phyloP scores from a whole-genome alignment of 371 early-diverging fungal genomes.

The Actinomucor elegans region DNA sequence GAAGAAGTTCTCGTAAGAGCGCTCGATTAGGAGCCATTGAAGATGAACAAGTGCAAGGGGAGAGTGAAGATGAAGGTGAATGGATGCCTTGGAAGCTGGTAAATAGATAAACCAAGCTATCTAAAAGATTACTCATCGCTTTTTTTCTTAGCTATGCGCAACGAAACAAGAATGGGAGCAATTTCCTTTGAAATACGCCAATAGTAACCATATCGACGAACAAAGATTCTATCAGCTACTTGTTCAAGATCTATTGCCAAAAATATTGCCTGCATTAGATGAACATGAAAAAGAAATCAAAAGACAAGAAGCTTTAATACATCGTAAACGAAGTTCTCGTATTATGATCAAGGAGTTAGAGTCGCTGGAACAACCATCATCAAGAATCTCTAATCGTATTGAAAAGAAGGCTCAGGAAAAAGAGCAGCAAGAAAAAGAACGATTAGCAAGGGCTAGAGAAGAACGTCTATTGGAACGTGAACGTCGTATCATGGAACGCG shows the following conservation, averaged over 20 bases:
- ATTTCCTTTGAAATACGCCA: constrained; percentile 53
- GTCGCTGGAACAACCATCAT: constrained; percentile 39
- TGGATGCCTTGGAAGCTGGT: constrained; percentile 51
- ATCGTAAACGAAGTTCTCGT: constrained; percentile 69
- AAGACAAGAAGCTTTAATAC: constrained; percentile 55
- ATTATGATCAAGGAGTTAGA: constrained; percentile 60
- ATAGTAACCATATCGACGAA: constrained; percentile 57
- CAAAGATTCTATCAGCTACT: constrained; percentile 54
- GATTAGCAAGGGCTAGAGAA: constrained; percentile 49
- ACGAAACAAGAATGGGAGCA: constrained; percentile 62
- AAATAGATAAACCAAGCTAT: constrained; percentile 6
- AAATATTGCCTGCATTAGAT: constrained; percentile 56
- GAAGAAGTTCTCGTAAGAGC: constrained; percentile 20
- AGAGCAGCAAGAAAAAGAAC: constrained; percentile 32
- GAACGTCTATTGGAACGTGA: constrained; percentile 52
- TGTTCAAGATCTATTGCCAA: constrained; percentile 58
- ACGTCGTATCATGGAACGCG: constrained; percentile 45
- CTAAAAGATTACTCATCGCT: constrained; percentile 9
- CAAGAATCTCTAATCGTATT: constrained; percentile 32
- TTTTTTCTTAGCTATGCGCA: constrained; percentile 48
- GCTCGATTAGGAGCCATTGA: not conserved
- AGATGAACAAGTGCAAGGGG: constrained; percentile 12
- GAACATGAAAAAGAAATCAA: constrained; percentile 52
- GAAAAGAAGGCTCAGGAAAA: constrained; percentile 41
- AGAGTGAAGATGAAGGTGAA: constrained; percentile 34